Evolutionary conservation across 2,329 filamentous ascomycete genomes (phyloP).

Genomic region (Alternaria brassicae): DNA sequence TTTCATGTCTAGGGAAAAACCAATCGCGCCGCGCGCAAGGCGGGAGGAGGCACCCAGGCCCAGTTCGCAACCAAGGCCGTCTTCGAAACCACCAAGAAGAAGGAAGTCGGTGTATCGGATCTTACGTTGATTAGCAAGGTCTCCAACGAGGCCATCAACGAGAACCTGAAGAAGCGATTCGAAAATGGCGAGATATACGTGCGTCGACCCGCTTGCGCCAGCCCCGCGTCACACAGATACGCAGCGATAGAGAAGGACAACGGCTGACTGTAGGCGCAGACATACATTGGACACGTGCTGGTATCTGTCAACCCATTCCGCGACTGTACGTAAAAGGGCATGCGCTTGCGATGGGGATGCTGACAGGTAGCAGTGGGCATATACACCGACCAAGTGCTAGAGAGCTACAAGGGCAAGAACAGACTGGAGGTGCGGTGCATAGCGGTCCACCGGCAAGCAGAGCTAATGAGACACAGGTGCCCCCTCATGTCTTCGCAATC

Average conservation of each 20-base stretch:
- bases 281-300: conserved; percentile 98
- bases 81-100: conserved; percentile 97
- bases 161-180: conserved; percentile 97
- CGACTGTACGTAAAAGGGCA: conserved; percentile 65
- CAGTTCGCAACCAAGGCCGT: conserved; percentile 91
- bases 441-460: not conserved
- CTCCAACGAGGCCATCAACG: conserved; percentile 98
- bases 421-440: conserved; percentile 70
- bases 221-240: conserved; percentile 29
- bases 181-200: conserved; percentile 96
- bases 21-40: conserved; percentile 65
- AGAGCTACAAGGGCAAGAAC: conserved; percentile 97
- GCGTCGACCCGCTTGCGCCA: conserved; percentile 47
- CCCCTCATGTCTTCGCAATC: conserved; percentile 96
- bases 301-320: conserved; percentile 98
- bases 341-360: conserved; percentile 20
- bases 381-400: conserved; percentile 92
- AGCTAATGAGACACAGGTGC: conserved; percentile 59
- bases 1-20: conserved; percentile 57
- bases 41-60: conserved; percentile 52
- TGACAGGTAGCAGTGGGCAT: conserved; percentile 74
- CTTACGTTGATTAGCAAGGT: conserved; percentile 98
- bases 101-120: conserved; percentile 98
- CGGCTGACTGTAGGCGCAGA: conserved; percentile 59
- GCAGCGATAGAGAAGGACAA: conserved; percentile 16